Percentiles rank a stretch among this genome's conserved stretches.
Evolutionary conservation across 2,329 filamentous ascomycete species (phyloP).

Genomic region (Aspergillus brasiliensis): DNA sequence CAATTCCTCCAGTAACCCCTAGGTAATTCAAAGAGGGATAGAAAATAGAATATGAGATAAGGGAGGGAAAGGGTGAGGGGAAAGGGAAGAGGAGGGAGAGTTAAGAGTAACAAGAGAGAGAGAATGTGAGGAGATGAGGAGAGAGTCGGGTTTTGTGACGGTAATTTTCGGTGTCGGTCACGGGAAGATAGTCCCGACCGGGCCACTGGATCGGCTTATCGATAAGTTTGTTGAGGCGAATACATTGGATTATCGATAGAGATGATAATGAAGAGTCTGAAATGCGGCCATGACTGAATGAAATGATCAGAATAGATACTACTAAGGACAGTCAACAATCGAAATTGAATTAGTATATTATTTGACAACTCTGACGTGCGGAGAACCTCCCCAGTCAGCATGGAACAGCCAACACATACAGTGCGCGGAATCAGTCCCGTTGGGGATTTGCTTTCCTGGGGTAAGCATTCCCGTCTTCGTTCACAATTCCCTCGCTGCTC

Average conservation of each 20-base stretch:
- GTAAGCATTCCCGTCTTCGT: conserved; percentile 16
- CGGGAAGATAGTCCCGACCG: not conserved
- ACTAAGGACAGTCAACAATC: no score
- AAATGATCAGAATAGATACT: no score
- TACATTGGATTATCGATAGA: not conserved
- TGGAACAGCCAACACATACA: not conserved
- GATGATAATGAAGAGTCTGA: not conserved
- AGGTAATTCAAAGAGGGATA: not conserved
- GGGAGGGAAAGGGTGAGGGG: not conserved
- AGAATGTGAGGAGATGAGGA: conserved; percentile 8
- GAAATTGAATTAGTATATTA: no score
- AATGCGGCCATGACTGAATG: not conserved
- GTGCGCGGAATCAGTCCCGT: conserved; percentile 8
- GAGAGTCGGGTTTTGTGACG: conserved; percentile 11
- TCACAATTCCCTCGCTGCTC: not conserved
- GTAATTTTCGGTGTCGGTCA: conserved; percentile 1
- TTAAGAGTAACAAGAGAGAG: conserved; percentile 4
- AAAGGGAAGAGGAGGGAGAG: conserved; percentile 12
- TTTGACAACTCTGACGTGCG: not conserved
- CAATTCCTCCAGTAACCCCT: conserved; percentile 13
- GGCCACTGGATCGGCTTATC: not conserved
- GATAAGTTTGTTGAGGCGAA: not conserved
- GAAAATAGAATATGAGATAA: conserved; percentile 3
- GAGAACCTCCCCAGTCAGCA: not conserved
- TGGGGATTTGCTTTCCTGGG: conserved; percentile 15